Conservation (phyloP, 1,139 yeast genomes). For the Debaryomyces coudertii region DNA sequence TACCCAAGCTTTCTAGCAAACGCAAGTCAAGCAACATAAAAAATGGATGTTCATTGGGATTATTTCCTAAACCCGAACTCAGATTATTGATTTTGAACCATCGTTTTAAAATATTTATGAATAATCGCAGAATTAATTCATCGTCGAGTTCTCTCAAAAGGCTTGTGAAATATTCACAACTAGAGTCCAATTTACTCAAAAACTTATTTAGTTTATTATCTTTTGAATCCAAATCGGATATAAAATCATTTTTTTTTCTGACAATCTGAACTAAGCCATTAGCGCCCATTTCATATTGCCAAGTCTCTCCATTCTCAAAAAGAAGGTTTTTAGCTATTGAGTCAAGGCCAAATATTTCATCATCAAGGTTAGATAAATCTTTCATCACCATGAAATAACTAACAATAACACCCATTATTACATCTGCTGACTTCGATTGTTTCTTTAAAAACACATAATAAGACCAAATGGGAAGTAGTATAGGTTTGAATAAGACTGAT, state of each 20-base stretch:
- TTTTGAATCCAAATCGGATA: slow-evolving; percentile 16
- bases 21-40: slow-evolving; percentile 62
- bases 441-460: slow-evolving; percentile 54
- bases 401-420: slow-evolving; percentile 50
- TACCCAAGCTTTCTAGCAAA: slow-evolving; percentile 64
- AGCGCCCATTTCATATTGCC: slow-evolving; percentile 58
- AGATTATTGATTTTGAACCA: slow-evolving; percentile 52
- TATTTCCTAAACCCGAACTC: slow-evolving; percentile 13
- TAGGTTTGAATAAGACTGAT: slow-evolving; percentile 44
- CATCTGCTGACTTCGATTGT: slow-evolving; percentile 41
- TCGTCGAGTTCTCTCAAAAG: slow-evolving; percentile 56
- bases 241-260: slow-evolving; percentile 16
- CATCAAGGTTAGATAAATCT: slow-evolving; percentile 23
- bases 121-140: slow-evolving; percentile 48
- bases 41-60: slow-evolving; percentile 52
- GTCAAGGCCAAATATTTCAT: slow-evolving; percentile 34
- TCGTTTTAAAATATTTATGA: slow-evolving; percentile 55
- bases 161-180: slow-evolving; percentile 49
- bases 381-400: slow-evolving; percentile 48
- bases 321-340: slow-evolving; percentile 47
- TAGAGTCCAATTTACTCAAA: slow-evolving; percentile 53
- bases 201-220: slow-evolving; percentile 33
- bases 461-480: slow-evolving; percentile 61
- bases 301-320: slow-evolving; percentile 45
- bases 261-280: slow-evolving; percentile 59